Base-by-base conservation (phyloP, 257 asterid genomes). In the Cruciata laevipes region DNA sequence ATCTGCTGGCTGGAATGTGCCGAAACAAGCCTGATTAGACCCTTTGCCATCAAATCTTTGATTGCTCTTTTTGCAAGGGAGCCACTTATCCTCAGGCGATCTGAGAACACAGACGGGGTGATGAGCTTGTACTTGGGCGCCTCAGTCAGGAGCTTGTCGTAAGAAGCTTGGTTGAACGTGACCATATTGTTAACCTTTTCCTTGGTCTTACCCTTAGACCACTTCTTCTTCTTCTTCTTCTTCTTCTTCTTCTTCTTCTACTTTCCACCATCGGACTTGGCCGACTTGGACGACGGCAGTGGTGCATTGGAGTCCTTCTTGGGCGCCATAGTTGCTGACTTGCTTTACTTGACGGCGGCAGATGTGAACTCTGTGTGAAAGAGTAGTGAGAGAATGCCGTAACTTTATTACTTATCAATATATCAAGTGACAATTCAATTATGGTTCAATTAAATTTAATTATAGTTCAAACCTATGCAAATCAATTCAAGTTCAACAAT, bases 241-340 rank as follows among this genome's bases (percentile, higher is more conserved):
- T n/a, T n/a, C n/a, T n/a, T n/a, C n/a, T n/a, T n/a, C 97, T 91
- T 91, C 93, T 91, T 91, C 86, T 91, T 89, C 79, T 91, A 95
- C 81, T 91, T 89, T 53, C 96, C 98, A 16, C 98, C 96, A 5
- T 91, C 95, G 33, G 98, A 82, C 73, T 89, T 91, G 30, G 95
- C 90, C 37, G 98, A 96, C 82, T 91, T 91, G 51, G 98, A 89
- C 1, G 98, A 83, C 58, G 98, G 91, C 10, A 95, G 95, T 3
- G 96, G 90, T 33, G 90, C 96, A 75, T 87, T 88, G 30, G 2
- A 27, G 0, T 85, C 96, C 82, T 87, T 91, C 87, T 91, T 91
- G 69, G 98, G 96, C 70, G 98, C 98, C 98, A 47, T 47, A 4
- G n/a, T n/a, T n/a, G n/a, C n/a, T n/a, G n/a, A n/a, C 6, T 47